Base-by-base conservation (phyloP, 495 filamentous ascomycete species). In the Pseudoneurospora amorphoporcata region DNA sequence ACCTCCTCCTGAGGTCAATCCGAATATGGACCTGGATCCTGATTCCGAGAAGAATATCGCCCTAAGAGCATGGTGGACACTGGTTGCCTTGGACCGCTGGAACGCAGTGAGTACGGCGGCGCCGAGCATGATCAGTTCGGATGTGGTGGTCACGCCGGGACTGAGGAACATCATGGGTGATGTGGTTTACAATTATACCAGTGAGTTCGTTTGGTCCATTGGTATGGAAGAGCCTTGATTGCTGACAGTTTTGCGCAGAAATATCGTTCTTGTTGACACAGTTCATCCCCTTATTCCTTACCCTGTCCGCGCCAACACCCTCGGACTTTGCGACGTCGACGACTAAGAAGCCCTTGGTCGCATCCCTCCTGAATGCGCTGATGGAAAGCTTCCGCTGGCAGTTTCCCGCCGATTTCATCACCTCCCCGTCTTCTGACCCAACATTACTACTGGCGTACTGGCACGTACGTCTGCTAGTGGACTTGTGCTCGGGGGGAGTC, bases 51-150 rank as follows among this genome's bases (percentile, higher is more conserved):
- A 91, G 69, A 90, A 89, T 39, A 84, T 95, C 37, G 87, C 86
- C 3, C 82, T 92, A 71, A 87, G 92, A 43, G 88, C 88, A 68
- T 97, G 92, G 91, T 92, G 91, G 81, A 86, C 89, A 1, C 79
- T 95, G 70, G 85, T 90, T 68, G 88, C 92, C 76, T 81, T 97
- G 72, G 89, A 92, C 71, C 88, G 92, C 39, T 95, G 90, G 90
- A 88, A 93, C 76, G 88, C 92, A 17, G 85, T 90, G 47, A 90
- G 88, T 75, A 90, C 88, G 1, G 88, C 88, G 12, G 86, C 78
- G 69, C 86, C 88, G 10, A 71, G 86, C 5, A 79, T 88, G 58
- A 87, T 93, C 72, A 84, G 83, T 14, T 89, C 94, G 71, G 83
- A 85, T 38, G 84, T 91, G 14, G 83, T 91, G 19, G 79, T 90